These are phyloP conservation scores for Colletotrichum eleusines DNA, from an alignment of 2,329 filamentous ascomycete species.

Conservation along the genomic window DNA sequence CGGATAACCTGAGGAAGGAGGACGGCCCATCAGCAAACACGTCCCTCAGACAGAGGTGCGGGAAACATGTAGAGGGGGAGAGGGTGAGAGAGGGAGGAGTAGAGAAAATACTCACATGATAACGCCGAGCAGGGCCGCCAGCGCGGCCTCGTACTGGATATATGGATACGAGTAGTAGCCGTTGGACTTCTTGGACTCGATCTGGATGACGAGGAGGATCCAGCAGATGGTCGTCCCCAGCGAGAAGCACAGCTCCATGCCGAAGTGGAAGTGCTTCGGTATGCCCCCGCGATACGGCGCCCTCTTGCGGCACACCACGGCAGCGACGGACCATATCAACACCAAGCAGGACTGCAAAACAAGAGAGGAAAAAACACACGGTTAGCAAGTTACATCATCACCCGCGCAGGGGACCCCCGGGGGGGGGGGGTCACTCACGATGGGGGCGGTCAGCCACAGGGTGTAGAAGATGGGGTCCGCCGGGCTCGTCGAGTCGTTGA, in stretches of 20 bases:
- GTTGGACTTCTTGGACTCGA: constrained; percentile 36
- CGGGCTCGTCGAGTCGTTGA: constrained; percentile 39
- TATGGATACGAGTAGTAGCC: constrained; percentile 41
- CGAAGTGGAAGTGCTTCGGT: constrained; percentile 41
- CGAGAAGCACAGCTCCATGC: constrained; percentile 42
- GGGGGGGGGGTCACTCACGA: constrained; percentile 22
- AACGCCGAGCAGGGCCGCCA: constrained; percentile 38
- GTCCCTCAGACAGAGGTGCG: too few species aligned
- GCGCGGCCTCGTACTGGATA: constrained; percentile 41
- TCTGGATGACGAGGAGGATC: constrained; percentile 41
- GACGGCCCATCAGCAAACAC: neutral
- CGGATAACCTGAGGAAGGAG: constrained; percentile 16
- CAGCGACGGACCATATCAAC: constrained; percentile 35
- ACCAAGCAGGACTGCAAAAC: constrained; percentile 29
- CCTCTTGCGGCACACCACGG: constrained; percentile 35
- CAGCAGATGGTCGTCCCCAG: constrained; percentile 41
- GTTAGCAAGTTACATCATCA: neutral
- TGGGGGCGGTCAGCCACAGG: constrained; percentile 40
- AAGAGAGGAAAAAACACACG: too few species aligned
- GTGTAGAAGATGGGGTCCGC: constrained; percentile 38
- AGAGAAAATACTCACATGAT: constrained; percentile 43
- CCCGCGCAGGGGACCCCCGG: too few species aligned
- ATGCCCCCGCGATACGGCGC: constrained; percentile 25
- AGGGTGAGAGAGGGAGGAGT: too few species aligned
- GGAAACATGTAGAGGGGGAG: too few species aligned